Percentiles rank a stretch among this genome's conserved stretches.
Evolutionary conservation across 805 yeast species (phyloP).

Genomic region (Torulaspora microellipsoides): DNA sequence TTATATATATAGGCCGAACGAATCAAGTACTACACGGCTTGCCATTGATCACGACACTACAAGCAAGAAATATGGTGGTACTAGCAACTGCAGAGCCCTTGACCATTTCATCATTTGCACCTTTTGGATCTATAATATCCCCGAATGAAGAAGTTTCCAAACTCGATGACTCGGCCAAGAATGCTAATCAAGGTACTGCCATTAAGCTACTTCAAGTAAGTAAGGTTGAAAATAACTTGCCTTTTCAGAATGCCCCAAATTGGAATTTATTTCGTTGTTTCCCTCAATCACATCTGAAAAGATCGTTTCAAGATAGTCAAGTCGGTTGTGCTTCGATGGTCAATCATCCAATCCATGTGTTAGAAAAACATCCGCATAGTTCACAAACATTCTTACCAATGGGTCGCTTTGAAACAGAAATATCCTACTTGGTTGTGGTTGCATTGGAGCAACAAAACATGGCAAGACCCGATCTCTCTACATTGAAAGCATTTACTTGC

Average conservation of each 20-base stretch:
- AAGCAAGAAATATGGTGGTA: neutral
- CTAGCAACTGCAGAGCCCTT: slow-evolving; percentile 48
- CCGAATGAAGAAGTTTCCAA: slow-evolving; percentile 61
- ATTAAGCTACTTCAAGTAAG: slow-evolving; percentile 69
- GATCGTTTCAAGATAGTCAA: slow-evolving; percentile 1
- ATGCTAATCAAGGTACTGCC: slow-evolving; percentile 95
- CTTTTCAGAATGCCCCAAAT: slow-evolving; percentile 47
- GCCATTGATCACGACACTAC: too few relatives aligned
- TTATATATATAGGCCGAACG: too few relatives aligned
- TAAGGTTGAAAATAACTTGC: slow-evolving; percentile 50
- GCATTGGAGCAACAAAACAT: slow-evolving; percentile 49
- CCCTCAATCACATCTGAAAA: slow-evolving; percentile 62
- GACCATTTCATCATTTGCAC: slow-evolving; percentile 61
- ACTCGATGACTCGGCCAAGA: slow-evolving; percentile 33
- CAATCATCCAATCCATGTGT: slow-evolving; percentile 54
- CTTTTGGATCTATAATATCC: slow-evolving; percentile 73
- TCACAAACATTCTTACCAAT: slow-evolving; percentile 91
- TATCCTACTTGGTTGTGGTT: slow-evolving; percentile 75
- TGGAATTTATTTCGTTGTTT: slow-evolving; percentile 82
- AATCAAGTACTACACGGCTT: too few relatives aligned
- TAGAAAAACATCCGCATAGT: slow-evolving; percentile 85
- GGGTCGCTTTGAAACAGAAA: slow-evolving; percentile 55
- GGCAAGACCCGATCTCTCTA: slow-evolving; percentile 57
- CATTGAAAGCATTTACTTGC: slow-evolving; percentile 65
- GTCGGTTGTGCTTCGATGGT: neutral